These are phyloP conservation scores for Entomortierella chlamydospora DNA, from an alignment of 192 early-diverging fungal genomes.

Conservation along the genomic window DNA sequence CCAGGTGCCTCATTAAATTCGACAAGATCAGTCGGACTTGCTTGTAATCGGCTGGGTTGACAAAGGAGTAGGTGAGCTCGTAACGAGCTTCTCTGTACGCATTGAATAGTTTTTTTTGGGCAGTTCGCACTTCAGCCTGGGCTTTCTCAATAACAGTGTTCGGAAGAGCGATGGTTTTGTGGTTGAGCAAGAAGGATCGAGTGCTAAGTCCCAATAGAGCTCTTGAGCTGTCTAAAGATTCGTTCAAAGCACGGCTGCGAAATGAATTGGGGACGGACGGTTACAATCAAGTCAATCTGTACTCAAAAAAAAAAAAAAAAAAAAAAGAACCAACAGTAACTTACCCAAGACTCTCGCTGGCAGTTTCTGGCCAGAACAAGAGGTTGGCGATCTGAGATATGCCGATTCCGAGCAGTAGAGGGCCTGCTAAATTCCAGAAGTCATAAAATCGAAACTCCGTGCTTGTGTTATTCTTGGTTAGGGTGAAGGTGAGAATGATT, in stretches of 20 bases:
- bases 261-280: not conserved
- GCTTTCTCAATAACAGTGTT: conserved; percentile 47
- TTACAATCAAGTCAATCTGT: not conserved
- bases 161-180: conserved; percentile 50
- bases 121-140: conserved; percentile 34
- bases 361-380: conserved; percentile 62
- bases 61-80: conserved; percentile 45
- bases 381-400: conserved; percentile 58
- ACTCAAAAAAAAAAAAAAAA: conserved; percentile 1
- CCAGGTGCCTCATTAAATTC: conserved; percentile 46
- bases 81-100: conserved; percentile 50
- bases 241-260: conserved; percentile 44
- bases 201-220: conserved; percentile 40
- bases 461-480: conserved; percentile 32
- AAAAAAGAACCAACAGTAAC: not conserved
- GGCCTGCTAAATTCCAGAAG: conserved; percentile 48
- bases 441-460: conserved; percentile 16
- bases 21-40: conserved; percentile 37
- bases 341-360: conserved; percentile 62
- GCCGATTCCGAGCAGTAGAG: conserved; percentile 54
- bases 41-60: conserved; percentile 51
- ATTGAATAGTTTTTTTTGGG: conserved; percentile 47
- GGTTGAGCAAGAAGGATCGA: conserved; percentile 45
- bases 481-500: conserved; percentile 58
- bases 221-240: conserved; percentile 42